Percentiles rank a stretch among this genome's conserved stretches.
Conservation (phyloP, 257 asterid species). For the Solanum etuberosum region DNA sequence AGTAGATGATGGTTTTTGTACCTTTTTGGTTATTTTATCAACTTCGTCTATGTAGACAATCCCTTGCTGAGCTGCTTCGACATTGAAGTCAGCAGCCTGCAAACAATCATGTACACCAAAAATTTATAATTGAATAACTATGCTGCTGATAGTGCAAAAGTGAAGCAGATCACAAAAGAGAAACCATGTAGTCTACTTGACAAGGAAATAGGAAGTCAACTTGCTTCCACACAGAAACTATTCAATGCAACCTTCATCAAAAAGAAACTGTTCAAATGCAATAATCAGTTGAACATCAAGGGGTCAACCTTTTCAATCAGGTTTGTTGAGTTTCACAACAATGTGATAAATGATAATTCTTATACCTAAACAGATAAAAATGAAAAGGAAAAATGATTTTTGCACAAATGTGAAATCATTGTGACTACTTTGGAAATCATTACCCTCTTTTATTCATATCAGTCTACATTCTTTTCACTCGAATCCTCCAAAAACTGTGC, state of each 20-base stretch:
- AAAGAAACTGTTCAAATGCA: background rate
- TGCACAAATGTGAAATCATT: background rate
- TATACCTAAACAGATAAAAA: background rate
- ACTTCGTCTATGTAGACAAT: slow-evolving; percentile 89
- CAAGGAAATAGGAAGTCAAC: background rate
- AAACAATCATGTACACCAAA: slow-evolving; percentile 15
- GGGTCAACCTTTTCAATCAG: background rate
- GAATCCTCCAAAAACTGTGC: background rate
- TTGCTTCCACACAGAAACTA: background rate
- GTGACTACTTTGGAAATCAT: background rate
- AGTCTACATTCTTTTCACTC: background rate
- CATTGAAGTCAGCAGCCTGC: slow-evolving; percentile 73
- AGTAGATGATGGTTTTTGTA: slow-evolving; percentile 8
- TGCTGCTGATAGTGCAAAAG: background rate
- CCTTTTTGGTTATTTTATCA: slow-evolving; percentile 95
- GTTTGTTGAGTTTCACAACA: background rate
- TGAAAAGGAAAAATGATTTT: background rate
- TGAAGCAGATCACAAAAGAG: background rate
- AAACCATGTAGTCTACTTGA: background rate
- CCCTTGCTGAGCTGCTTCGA: slow-evolving; percentile 90
- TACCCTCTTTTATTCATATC: background rate
- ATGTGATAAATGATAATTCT: background rate
- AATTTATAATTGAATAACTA: background rate
- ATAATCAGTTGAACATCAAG: background rate
- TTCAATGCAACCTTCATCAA: background rate